Conservation (phyloP, 1,284 basidiomycete genomes). For the Mycena sp. region DNA sequence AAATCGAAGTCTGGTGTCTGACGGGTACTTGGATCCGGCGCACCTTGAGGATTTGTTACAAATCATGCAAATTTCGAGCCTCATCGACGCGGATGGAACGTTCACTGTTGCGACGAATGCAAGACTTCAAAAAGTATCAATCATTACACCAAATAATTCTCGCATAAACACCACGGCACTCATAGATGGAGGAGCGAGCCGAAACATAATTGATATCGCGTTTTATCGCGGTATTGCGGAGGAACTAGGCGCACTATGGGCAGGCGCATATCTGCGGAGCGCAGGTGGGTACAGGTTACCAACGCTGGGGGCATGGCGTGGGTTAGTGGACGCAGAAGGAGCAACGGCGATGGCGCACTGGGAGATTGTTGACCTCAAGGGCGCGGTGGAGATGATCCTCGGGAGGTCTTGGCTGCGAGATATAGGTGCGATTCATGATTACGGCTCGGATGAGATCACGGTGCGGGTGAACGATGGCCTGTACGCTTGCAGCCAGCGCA, state of each 20-base stretch:
- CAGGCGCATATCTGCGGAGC: neutral
- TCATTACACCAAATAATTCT: neutral
- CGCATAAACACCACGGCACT: neutral
- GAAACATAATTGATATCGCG: no score
- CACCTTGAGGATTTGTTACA: neutral
- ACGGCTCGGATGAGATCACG: slow-evolving; percentile 4
- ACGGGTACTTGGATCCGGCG: neutral
- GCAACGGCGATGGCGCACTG: neutral
- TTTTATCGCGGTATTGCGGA: neutral
- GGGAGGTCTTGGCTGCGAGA: slow-evolving; percentile 1
- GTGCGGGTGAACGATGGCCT: neutral
- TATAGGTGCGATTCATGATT: slow-evolving; percentile 1
- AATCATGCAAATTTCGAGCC: neutral
- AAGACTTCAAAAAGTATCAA: neutral
- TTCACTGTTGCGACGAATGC: slow-evolving; percentile 4
- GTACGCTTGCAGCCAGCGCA: neutral
- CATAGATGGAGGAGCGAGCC: neutral
- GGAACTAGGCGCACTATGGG: neutral
- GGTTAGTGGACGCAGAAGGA: neutral
- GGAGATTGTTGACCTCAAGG: slow-evolving; percentile 5
- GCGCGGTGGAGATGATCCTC: neutral
- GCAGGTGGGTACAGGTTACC: neutral
- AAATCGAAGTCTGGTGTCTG: neutral
- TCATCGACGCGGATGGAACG: neutral
- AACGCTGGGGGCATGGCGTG: neutral